Conservation (phyloP, 371 early-diverging fungal species). For the Mortierella sp. region DNA sequence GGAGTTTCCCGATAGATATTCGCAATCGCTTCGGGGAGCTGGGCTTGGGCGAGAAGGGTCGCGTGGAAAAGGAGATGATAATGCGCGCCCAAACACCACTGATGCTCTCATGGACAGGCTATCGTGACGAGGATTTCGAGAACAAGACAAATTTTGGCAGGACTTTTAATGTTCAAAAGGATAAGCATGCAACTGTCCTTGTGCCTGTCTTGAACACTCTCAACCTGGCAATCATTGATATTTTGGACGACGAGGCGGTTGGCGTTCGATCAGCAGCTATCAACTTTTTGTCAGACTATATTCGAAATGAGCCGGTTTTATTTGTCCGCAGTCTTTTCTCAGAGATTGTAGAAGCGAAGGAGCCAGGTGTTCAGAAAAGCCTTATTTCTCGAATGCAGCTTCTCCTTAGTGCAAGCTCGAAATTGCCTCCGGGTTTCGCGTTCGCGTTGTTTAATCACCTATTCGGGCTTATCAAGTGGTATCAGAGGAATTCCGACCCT, state of each 20-base stretch:
- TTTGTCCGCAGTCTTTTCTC: constrained; percentile 70
- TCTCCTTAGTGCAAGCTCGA: constrained; percentile 65
- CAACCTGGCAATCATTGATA: constrained; percentile 64
- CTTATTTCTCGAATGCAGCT: constrained; percentile 62
- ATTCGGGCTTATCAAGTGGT: constrained; percentile 75
- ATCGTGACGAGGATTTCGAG: constrained; percentile 66
- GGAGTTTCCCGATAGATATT: constrained; percentile 70
- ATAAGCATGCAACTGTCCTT: constrained; percentile 55
- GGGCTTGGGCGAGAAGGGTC: constrained; percentile 74
- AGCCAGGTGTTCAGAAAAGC: constrained; percentile 58
- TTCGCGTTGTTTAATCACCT: constrained; percentile 73
- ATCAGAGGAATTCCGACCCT: constrained; percentile 60
- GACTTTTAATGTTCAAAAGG: constrained; percentile 30
- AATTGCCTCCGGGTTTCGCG: constrained; percentile 70
- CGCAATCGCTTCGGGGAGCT: constrained; percentile 71
- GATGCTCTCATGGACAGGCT: constrained; percentile 66
- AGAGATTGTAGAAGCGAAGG: constrained; percentile 61
- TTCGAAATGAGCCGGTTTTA: constrained; percentile 71
- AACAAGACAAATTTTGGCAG: constrained; percentile 51
- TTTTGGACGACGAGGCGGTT: constrained; percentile 64
- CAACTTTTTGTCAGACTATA: constrained; percentile 63
- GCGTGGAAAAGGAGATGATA: constrained; percentile 68
- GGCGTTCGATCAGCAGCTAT: constrained; percentile 62
- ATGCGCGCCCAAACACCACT: constrained; percentile 66
- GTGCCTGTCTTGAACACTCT: constrained; percentile 65